Percentiles rank a stretch among this genome's conserved stretches.
phyloP scores from a whole-genome alignment of 192 early-diverging fungal genomes.

The Neocallimastix lanati region DNA sequence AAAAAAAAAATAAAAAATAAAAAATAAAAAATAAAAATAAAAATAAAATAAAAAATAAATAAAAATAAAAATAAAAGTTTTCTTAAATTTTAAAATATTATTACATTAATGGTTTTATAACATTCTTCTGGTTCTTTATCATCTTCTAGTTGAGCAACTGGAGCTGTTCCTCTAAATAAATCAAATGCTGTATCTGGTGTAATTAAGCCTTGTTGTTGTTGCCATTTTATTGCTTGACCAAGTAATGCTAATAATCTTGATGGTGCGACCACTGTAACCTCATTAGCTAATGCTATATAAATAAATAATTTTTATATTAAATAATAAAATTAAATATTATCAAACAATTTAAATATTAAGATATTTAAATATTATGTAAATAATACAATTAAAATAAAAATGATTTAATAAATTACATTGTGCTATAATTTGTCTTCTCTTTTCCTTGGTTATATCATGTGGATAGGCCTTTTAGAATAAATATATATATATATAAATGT shows the following conservation, averaged over 20 bases:
- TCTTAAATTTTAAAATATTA: no score
- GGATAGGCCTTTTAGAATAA: constrained; percentile 28
- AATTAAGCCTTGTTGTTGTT: constrained; percentile 59
- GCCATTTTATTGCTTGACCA: constrained; percentile 77
- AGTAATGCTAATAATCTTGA: constrained; percentile 67
- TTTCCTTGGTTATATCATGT: constrained; percentile 40
- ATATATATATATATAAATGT: not conserved
- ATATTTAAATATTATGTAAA: no score
- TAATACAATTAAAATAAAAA: no score
- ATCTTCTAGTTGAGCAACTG: constrained; percentile 39
- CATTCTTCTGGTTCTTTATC: constrained; percentile 52
- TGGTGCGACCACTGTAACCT: constrained; percentile 56
- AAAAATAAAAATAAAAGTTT: no score
- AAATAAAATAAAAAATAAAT: no score
- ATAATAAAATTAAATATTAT: no score
- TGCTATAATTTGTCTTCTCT: constrained; percentile 56
- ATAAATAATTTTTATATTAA: not conserved
- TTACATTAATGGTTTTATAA: constrained; percentile 70
- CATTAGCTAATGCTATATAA: constrained; percentile 19
- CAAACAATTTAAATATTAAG: no score
- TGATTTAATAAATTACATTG: no score
- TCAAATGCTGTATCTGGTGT: constrained; percentile 52
- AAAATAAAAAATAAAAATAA: no score
- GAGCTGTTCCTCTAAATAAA: constrained; percentile 55
- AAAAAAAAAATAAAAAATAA: no score